Percentiles rank a stretch among this genome's conserved stretches.
Conservation (phyloP, 371 early-diverging fungal genomes). For the Fennellomyces sp. region DNA sequence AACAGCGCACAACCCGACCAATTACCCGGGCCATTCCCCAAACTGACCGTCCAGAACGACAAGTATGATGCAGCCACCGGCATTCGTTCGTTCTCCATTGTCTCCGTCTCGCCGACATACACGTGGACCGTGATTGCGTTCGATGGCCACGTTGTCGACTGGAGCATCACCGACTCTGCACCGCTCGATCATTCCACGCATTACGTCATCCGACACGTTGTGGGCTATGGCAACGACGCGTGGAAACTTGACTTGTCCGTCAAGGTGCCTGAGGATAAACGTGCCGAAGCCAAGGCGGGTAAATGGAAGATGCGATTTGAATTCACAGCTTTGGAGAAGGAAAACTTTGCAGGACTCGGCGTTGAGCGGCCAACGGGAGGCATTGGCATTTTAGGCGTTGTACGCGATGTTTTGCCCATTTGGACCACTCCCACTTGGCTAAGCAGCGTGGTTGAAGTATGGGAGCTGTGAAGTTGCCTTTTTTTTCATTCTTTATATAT, state of each 20-base stretch:
- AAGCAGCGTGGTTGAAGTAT: slow-evolving; percentile 52
- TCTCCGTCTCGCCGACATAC: slow-evolving; percentile 59
- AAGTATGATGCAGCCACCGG: slow-evolving; percentile 55
- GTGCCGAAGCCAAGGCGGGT: slow-evolving; percentile 38
- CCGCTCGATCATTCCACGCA: slow-evolving; percentile 41
- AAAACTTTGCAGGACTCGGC: slow-evolving; percentile 52
- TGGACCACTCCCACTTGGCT: slow-evolving; percentile 70
- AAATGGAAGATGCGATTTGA: slow-evolving; percentile 50
- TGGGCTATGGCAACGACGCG: slow-evolving; percentile 61
- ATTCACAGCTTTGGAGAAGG: slow-evolving; percentile 59
- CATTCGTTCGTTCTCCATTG: slow-evolving; percentile 53
- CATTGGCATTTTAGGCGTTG: slow-evolving; percentile 55
- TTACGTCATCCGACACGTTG: slow-evolving; percentile 69
- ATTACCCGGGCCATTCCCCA: slow-evolving; percentile 43
- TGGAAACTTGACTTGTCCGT: slow-evolving; percentile 57
- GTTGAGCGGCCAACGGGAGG: slow-evolving; percentile 57
- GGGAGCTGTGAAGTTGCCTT: slow-evolving; percentile 37
- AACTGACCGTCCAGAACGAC: slow-evolving; percentile 46
- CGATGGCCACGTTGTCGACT: slow-evolving; percentile 60
- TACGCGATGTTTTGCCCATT: slow-evolving; percentile 53
- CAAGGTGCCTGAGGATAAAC: slow-evolving; percentile 46
- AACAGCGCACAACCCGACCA: slow-evolving; percentile 21
- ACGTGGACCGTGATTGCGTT: slow-evolving; percentile 72
- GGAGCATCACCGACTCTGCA: slow-evolving; percentile 60
- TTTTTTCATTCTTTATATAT: background rate